Percentiles rank a stretch among this genome's conserved stretches.
These are phyloP conservation scores for Neurospora sp. DNA, from an alignment of 495 filamentous ascomycete species.

Conservation along the genomic window DNA sequence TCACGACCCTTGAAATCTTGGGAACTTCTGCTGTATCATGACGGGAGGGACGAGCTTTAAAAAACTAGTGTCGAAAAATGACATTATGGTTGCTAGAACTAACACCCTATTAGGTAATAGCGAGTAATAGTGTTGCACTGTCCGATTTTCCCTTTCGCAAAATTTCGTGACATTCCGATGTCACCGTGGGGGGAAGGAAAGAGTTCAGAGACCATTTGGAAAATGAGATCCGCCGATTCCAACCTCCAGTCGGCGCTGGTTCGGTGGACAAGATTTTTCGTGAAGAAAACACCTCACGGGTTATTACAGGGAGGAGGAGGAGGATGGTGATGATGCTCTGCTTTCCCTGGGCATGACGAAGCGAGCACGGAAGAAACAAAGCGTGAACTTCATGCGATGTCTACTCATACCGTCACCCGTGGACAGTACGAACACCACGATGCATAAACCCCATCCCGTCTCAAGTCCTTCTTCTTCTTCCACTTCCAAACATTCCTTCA, in stretches of 20 bases:
- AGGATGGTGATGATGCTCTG: too few species aligned
- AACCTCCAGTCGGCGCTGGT: background rate
- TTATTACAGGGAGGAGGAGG: too few species aligned
- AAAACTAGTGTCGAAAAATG: background rate
- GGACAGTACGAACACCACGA: too few species aligned
- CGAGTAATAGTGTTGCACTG: background rate
- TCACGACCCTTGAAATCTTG: background rate
- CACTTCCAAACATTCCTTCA: background rate
- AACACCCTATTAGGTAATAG: background rate
- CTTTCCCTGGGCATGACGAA: background rate
- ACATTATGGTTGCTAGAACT: background rate
- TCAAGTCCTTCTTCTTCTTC: background rate
- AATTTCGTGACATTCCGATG: background rate
- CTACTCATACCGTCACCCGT: background rate
- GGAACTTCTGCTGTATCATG: background rate
- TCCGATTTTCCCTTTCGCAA: background rate
- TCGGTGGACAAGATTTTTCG: background rate
- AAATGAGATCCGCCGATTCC: background rate
- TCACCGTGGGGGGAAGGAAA: background rate
- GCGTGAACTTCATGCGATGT: background rate
- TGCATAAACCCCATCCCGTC: background rate
- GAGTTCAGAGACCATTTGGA: background rate
- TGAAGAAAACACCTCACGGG: background rate
- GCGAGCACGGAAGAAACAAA: background rate
- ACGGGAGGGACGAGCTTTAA: background rate